Base-by-base conservation (phyloP, 148 eudicot genomes). In the Selenicereus undatus region DNA sequence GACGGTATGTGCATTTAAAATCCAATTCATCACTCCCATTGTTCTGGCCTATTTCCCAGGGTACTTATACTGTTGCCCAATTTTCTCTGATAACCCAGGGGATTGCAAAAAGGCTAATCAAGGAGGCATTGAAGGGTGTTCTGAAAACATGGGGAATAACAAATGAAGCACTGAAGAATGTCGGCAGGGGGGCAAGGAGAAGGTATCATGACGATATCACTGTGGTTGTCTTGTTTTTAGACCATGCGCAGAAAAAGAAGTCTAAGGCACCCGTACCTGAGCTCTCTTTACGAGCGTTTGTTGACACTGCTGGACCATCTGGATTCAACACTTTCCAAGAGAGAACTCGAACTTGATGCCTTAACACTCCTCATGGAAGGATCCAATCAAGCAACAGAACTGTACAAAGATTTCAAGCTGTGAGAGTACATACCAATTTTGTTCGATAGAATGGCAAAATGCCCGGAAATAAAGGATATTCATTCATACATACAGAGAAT, bases 201-300 rank as follows among this genome's bases (percentile, higher is more conserved):
- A 39, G 52, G 64, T 83, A 84, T 71, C 95, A 91, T 73, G 97
- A 93, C 62, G 97, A 93, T 50, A 90, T 91, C 26, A 89, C 94
- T 12, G 91, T 93, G 42, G 86, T 87, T 9, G 94, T 93, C 76
- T 39, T 90, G 79, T 93, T 87, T 73, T 80, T 93, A 52, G 93
- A 93, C 80, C 90, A 85, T n/a, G n/a, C n/a, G n/a, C n/a, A n/a
- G n/a, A n/a, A n/a, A n/a, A n/a, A n/a, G n/a, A n/a, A n/a, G n/a
- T n/a, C n/a, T n/a, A n/a, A n/a, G n/a, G n/a, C n/a, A 18, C 6
- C 78, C 26, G 79, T 82, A 8, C 87, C 90, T 54, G 91, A 84
- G 60, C 35, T 88, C 10, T 90, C 96, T 1, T 75, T 89, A 35
- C 85, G 87, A 81, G 96, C 91, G 60, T 89, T 87, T 58, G 75